Evolutionary conservation across 441 rosid species (phyloP), one percentile per base, ranked within the genome.

Genomic region (Brassica hybrid): DNA sequence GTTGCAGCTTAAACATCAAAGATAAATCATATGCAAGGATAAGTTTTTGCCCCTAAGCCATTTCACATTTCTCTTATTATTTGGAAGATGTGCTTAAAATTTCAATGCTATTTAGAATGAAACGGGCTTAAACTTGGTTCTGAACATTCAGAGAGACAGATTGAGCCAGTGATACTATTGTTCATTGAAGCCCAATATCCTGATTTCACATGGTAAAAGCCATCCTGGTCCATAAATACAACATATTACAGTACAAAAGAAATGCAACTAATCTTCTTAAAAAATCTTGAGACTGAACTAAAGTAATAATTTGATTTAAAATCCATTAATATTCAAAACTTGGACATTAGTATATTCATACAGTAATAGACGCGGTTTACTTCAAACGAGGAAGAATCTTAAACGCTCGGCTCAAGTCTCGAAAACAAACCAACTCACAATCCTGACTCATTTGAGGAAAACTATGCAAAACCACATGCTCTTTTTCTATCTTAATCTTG

Each of bases 371-470:
- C 59, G 59, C 59, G 59, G 61, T 57, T 57, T 57, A 4, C 61
- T 57, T 18, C 25, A 57, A 18, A 57, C 61, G 27, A 57, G 61
- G 61, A 57, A 57, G 61, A 57, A 57, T 57, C 61, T 57, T 57
- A 57, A 18, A 57, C 61, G 61, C 61, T 57, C 61, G 61, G 61
- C 61, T 57, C 61, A 57, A 4, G 61, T 57, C 61, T 57, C 61
- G 59, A 57, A 57, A 57, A 57, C 61, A 57, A 57, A 57, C 61
- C 61, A 57, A 18, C 61, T 57, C 61, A 57, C 25, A 57, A 57
- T 57, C 61, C 61, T 18, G 61, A 57, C 61, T 18, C 25, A 57
- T 18, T 57, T 57, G 61, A 57, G 13, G 61, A 57, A 57, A 57
- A 57, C 61, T 18, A 57, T 57, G 61, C 61, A 18, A 57, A 8